Percentiles rank a stretch among this genome's conserved stretches.
phyloP scores from a whole-genome alignment of 176 grass and related monocot species.

The Carex kokanica region DNA sequence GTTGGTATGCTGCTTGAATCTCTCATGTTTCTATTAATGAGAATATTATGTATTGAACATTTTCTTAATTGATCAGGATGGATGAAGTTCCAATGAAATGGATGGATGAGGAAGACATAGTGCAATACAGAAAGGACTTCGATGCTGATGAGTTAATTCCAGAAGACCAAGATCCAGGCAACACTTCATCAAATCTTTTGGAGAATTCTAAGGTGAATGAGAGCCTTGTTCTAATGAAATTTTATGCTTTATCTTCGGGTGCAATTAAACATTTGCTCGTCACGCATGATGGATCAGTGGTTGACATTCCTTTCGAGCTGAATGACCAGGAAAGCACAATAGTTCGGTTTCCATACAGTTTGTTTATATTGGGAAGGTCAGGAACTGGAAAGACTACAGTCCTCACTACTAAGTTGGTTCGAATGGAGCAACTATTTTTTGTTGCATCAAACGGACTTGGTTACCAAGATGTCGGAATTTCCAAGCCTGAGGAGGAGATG shows the following conservation, averaged over 20 bases:
- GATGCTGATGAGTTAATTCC: slow-evolving; percentile 5
- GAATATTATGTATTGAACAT: background rate
- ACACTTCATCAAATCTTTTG: background rate
- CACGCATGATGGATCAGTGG: slow-evolving; percentile 58
- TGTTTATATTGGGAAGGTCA: slow-evolving; percentile 73
- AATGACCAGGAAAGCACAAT: slow-evolving; percentile 75
- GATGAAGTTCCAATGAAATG: slow-evolving; percentile 57
- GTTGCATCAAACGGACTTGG: slow-evolving; percentile 43
- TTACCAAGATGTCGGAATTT: slow-evolving; percentile 3
- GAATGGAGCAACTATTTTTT: slow-evolving; percentile 53
- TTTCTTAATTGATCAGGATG: slow-evolving; percentile 35
- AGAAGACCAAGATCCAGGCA: slow-evolving; percentile 25
- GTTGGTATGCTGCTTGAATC: background rate
- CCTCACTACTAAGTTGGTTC: slow-evolving; percentile 65
- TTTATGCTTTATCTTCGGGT: too few species aligned
- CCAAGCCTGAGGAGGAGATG: background rate
- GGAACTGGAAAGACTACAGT: slow-evolving; percentile 88
- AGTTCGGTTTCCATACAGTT: slow-evolving; percentile 54
- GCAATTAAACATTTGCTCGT: slow-evolving; percentile 70
- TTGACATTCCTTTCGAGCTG: slow-evolving; percentile 69
- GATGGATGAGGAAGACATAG: slow-evolving; percentile 36
- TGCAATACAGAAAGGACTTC: slow-evolving; percentile 39
- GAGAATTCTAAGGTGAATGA: slow-evolving; percentile 80
- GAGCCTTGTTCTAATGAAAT: too few species aligned
- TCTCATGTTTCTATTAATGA: background rate